Percentiles rank a stretch among this genome's conserved stretches.
Evolutionary conservation across 164 flowering plant species (phyloP).

Genomic region (Echeveria elegans): DNA sequence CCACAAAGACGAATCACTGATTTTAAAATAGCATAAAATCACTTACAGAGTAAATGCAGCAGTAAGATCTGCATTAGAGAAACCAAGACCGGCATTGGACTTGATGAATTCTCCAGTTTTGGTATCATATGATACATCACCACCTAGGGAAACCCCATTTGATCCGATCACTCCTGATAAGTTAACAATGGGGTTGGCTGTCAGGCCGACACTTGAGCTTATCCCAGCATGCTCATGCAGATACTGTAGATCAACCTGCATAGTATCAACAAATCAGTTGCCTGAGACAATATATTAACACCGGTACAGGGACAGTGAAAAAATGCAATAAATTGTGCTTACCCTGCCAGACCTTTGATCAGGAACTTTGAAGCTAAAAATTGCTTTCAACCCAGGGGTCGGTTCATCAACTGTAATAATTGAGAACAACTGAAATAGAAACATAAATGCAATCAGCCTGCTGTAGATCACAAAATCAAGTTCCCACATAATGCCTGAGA

Average conservation of each 20-base stretch:
- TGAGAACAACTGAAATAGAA: conserved; percentile 35
- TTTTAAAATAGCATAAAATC: background rate
- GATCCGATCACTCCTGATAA: conserved; percentile 49
- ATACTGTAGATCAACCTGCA: conserved; percentile 48
- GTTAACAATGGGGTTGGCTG: conserved; percentile 51
- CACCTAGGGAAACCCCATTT: conserved; percentile 28
- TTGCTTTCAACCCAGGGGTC: conserved; percentile 63
- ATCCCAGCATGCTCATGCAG: conserved; percentile 38
- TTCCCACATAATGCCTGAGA: background rate
- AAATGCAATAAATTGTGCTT: background rate
- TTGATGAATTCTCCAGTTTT: conserved; percentile 35
- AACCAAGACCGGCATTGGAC: conserved; percentile 43
- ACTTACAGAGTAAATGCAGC: conserved; percentile 56
- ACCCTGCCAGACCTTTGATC: conserved; percentile 81
- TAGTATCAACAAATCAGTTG: conserved; percentile 6
- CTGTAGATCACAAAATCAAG: background rate
- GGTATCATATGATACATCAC: conserved; percentile 51
- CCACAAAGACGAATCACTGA: background rate
- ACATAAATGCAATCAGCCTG: background rate
- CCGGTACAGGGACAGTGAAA: background rate
- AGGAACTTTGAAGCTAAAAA: conserved; percentile 57
- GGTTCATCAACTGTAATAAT: conserved; percentile 57
- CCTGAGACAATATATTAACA: background rate
- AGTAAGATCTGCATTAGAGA: conserved; percentile 35
- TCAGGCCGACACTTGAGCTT: conserved; percentile 43